Conservation (phyloP, 805 yeast genomes). For the Tanozyma kutaoensis region DNA sequence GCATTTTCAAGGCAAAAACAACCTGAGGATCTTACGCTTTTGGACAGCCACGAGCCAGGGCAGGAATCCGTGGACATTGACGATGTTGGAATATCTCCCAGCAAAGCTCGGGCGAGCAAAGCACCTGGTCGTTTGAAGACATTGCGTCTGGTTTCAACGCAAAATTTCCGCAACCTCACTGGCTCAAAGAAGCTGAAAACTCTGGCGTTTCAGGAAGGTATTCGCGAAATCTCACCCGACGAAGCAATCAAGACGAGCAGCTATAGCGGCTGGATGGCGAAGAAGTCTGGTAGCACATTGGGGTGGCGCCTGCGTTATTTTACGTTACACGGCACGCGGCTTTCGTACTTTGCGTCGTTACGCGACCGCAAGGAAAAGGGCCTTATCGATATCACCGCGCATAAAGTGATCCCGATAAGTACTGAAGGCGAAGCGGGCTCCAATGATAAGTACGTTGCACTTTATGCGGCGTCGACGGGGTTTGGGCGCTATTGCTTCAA, state of each 20-base stretch:
- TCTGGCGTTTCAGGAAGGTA: conserved; percentile 81
- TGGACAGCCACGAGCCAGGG: conserved; percentile 1
- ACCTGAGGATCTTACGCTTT: conserved; percentile 3
- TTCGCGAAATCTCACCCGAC: conserved; percentile 58
- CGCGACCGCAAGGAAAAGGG: conserved; percentile 83
- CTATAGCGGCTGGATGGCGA: conserved; percentile 91
- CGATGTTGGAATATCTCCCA: conserved; percentile 20
- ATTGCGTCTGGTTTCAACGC: conserved; percentile 39
- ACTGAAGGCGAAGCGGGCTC: conserved; percentile 36
- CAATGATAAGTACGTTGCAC: conserved; percentile 73
- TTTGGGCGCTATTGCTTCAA: conserved; percentile 91
- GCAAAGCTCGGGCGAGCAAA: no score
- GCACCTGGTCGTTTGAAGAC: conserved; percentile 28
- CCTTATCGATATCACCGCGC: conserved; percentile 89
- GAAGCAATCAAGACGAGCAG: conserved; percentile 68
- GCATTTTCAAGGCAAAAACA: conserved; percentile 3
- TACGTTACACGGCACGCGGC: conserved; percentile 81
- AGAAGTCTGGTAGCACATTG: conserved; percentile 66
- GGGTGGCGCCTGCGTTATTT: conserved; percentile 85
- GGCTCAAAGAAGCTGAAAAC: conserved; percentile 49
- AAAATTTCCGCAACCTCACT: conserved; percentile 31
- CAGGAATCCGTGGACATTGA: conserved; percentile 16
- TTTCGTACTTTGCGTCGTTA: conserved; percentile 73
- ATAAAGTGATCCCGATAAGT: conserved; percentile 65
- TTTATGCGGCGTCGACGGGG: conserved; percentile 89